Percentiles rank a stretch among this genome's conserved stretches.
These are phyloP conservation scores for Vaccinium macrocarpon DNA, from an alignment of 148 eudicot genomes.

Conservation along the genomic window DNA sequence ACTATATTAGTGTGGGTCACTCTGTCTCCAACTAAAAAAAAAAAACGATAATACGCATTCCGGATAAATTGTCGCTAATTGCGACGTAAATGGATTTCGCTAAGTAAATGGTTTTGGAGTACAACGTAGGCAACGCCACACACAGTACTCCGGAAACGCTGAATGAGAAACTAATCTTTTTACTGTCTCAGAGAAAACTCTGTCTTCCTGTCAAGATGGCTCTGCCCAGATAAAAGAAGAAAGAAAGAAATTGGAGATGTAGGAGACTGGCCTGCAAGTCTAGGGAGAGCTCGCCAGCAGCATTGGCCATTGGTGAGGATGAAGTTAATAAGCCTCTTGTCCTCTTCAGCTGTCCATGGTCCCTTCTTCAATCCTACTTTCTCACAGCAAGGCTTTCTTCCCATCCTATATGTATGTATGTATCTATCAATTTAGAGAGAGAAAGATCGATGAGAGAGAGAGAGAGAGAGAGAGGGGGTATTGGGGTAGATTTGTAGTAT, in stretches of 20 bases:
- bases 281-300: slow-evolving; percentile 63
- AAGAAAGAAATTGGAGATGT: not conserved
- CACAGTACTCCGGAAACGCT: no score
- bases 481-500: not conserved
- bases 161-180: not conserved
- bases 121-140: no score
- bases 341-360: slow-evolving; percentile 61
- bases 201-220: not conserved
- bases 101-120: no score
- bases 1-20: no score
- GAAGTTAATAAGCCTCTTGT: slow-evolving; percentile 49
- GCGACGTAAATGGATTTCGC: no score
- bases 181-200: not conserved
- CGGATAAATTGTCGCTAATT: no score
- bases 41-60: no score
- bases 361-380: slow-evolving; percentile 55
- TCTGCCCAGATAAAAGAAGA: not conserved
- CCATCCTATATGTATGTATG: slow-evolving; percentile 27
- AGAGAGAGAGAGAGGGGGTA: not conserved
- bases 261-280: slow-evolving; percentile 39
- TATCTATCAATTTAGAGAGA: not conserved
- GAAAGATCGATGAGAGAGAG: not conserved
- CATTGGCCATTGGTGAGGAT: slow-evolving; percentile 61
- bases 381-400: slow-evolving; percentile 60
- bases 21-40: no score